Conservation (phyloP, 805 yeast species). For the Pichia rugopelliculosa region DNA sequence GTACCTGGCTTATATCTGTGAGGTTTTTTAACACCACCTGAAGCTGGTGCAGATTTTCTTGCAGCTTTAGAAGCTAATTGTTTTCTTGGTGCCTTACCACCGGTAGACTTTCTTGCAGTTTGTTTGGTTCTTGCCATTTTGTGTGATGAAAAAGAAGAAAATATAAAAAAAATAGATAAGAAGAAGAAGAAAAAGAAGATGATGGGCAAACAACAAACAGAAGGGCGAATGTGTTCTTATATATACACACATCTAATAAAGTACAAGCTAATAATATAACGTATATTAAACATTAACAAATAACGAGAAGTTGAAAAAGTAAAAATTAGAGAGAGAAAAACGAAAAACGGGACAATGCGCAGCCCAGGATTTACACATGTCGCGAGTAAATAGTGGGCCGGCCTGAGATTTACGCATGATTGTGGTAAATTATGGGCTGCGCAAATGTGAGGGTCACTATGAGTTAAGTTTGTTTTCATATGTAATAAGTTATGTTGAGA, state of each 20-base stretch:
- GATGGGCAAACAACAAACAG: not conserved
- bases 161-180: not conserved
- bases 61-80: conserved; percentile 90
- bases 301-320: too few species aligned
- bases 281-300: too few species aligned
- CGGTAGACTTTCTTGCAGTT: conserved; percentile 91
- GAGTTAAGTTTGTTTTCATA: not conserved
- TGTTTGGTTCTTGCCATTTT: conserved; percentile 88
- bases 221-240: not conserved
- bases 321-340: not conserved
- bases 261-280: too few species aligned
- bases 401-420: not conserved
- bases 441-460: too few species aligned
- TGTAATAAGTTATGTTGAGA: too few species aligned
- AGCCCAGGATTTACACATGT: not conserved
- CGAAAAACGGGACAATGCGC: not conserved
- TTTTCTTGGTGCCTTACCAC: conserved; percentile 96
- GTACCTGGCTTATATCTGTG: conserved; percentile 98
- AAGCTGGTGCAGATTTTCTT: conserved; percentile 86
- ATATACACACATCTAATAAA: too few species aligned
- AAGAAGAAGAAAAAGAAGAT: not conserved
- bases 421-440: not conserved
- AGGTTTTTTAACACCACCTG: conserved; percentile 91
- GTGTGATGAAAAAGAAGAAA: conserved; percentile 1
- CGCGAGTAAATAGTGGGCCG: not conserved